Conservation (phyloP, 495 filamentous ascomycete species). For the Aspergillus ostianus region DNA sequence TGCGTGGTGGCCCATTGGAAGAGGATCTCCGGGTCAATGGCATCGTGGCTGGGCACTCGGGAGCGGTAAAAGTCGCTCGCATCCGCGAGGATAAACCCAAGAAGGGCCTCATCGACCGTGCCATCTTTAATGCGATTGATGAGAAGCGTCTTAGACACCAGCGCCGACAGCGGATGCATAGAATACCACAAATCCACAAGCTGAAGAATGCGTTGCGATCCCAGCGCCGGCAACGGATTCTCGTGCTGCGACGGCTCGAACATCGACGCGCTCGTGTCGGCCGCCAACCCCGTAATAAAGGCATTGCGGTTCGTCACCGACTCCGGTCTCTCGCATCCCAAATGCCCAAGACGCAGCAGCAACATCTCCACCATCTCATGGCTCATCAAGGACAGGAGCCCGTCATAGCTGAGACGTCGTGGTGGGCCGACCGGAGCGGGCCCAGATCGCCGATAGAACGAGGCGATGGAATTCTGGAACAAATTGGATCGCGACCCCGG, state of each 20-base stretch:
- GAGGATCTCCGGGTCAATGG: not conserved
- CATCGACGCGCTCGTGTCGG: not conserved
- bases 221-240: not conserved
- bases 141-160: slow-evolving; percentile 11
- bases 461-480: slow-evolving; percentile 1
- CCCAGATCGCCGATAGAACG: not conserved
- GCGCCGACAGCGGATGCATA: slow-evolving; percentile 6
- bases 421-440: not conserved
- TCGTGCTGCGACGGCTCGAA: slow-evolving; percentile 1
- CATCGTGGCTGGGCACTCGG: not conserved
- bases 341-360: not conserved
- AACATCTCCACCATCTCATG: slow-evolving; percentile 9
- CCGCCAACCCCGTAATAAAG: slow-evolving; percentile 1
- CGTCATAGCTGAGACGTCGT: slow-evolving; percentile 3
- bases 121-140: not conserved
- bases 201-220: slow-evolving; percentile 5
- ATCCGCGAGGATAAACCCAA: slow-evolving; percentile 9
- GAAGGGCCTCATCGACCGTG: slow-evolving; percentile 1
- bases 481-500: not conserved
- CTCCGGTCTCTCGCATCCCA: not conserved
- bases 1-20: slow-evolving; percentile 1
- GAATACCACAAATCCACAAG: slow-evolving; percentile 12
- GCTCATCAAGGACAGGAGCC: slow-evolving; percentile 5
- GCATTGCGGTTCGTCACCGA: not conserved
- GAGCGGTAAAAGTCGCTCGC: not conserved